phyloP scores from a whole-genome alignment of 2,329 filamentous ascomycete species.

The Epichloe uncinata region DNA sequence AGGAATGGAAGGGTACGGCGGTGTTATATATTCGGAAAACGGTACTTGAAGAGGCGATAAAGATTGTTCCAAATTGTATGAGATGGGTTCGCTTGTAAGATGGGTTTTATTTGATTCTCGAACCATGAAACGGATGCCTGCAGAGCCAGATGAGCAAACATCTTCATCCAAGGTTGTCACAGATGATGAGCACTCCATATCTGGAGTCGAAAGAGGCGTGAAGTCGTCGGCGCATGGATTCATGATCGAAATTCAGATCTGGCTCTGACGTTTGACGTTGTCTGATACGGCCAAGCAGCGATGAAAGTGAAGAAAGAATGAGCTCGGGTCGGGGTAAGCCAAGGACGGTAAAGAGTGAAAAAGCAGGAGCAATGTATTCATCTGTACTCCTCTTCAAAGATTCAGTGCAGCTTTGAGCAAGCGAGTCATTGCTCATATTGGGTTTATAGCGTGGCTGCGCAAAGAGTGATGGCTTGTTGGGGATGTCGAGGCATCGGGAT shows the following conservation, averaged over 20 bases:
- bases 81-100: background rate
- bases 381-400: background rate
- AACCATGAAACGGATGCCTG: background rate
- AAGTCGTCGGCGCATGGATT: slow-evolving; percentile 6
- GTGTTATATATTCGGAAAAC: background rate
- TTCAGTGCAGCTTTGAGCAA: background rate
- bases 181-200: background rate
- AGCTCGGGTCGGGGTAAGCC: background rate
- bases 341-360: background rate
- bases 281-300: background rate
- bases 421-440: background rate
- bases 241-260: background rate
- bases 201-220: slow-evolving; percentile 2
- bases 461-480: background rate
- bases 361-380: background rate
- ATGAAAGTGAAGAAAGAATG: background rate
- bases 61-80: background rate
- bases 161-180: background rate
- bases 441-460: background rate
- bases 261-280: background rate
- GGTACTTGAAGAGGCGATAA: background rate
- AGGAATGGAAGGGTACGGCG: background rate
- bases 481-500: background rate
- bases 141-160: background rate
- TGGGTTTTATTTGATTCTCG: background rate